Evolutionary conservation across 1,284 basidiomycete genomes (phyloP).

Genomic region (Rhodotorula sp.): DNA sequence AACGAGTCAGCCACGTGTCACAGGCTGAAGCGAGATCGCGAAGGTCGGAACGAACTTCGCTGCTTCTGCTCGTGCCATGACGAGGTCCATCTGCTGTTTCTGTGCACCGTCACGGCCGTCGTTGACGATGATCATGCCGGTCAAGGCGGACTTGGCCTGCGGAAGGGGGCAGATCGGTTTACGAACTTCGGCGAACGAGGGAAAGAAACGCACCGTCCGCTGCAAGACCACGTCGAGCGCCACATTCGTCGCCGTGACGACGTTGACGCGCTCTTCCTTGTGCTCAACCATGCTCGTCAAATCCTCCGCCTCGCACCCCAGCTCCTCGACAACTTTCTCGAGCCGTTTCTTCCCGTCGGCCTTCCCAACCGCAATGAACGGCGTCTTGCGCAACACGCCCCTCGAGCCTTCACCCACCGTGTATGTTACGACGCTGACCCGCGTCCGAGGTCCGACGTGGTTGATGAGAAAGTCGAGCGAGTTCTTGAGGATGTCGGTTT

Average conservation of each 20-base stretch:
- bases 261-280: slow-evolving; percentile 86
- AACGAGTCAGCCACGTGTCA: neutral
- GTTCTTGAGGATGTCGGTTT: slow-evolving; percentile 77
- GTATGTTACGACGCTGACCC: slow-evolving; percentile 82
- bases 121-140: slow-evolving; percentile 87
- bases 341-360: slow-evolving; percentile 67
- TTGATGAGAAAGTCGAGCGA: slow-evolving; percentile 80
- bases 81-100: slow-evolving; percentile 97
- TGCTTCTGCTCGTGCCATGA: slow-evolving; percentile 90
- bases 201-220: slow-evolving; percentile 59
- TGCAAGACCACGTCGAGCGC: slow-evolving; percentile 90
- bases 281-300: slow-evolving; percentile 64
- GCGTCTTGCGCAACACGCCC: slow-evolving; percentile 79
- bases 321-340: slow-evolving; percentile 71
- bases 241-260: slow-evolving; percentile 86
- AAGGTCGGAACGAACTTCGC: slow-evolving; percentile 59
- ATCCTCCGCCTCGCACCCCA: slow-evolving; percentile 53
- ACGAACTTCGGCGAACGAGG: neutral
- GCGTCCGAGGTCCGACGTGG: slow-evolving; percentile 69
- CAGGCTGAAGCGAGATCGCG: neutral
- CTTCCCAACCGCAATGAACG: slow-evolving; percentile 73
- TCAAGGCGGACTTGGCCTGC: slow-evolving; percentile 72
- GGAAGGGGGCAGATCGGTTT: neutral
- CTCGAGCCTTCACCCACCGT: slow-evolving; percentile 68
- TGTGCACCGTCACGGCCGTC: slow-evolving; percentile 85